phyloP scores from a whole-genome alignment of 495 filamentous ascomycete genomes.

The Talaromyces wortmannii region DNA sequence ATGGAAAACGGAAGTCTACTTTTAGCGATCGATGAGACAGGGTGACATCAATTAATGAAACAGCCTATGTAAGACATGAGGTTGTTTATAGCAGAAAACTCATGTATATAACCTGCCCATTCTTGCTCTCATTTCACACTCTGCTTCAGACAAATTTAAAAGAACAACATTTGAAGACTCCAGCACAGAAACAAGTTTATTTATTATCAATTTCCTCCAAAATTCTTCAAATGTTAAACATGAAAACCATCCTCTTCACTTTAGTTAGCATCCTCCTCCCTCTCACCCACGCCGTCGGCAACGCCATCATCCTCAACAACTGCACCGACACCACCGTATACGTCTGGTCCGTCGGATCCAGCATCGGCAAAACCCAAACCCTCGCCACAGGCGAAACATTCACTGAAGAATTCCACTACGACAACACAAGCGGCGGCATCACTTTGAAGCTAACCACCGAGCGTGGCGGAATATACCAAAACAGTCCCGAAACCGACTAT shows the following conservation, averaged over 20 bases:
- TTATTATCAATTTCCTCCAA: too few species aligned
- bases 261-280: constrained; percentile 3
- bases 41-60: too few species aligned
- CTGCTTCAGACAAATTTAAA: too few species aligned
- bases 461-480: constrained; percentile 40
- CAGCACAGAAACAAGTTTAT: too few species aligned
- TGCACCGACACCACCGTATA: constrained; percentile 38
- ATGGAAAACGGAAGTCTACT: too few species aligned
- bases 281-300: constrained; percentile 24
- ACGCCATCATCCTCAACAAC: constrained; percentile 43
- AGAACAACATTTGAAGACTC: too few species aligned
- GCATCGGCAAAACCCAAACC: constrained; percentile 21
- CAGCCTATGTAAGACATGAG: too few species aligned
- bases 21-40: too few species aligned
- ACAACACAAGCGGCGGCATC: constrained; percentile 41
- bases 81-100: too few species aligned
- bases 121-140: too few species aligned
- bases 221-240: too few species aligned
- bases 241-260: background rate
- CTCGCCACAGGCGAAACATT: constrained; percentile 17
- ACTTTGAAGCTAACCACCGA: constrained; percentile 47
- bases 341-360: constrained; percentile 47
- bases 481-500: constrained; percentile 43
- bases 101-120: too few species aligned
- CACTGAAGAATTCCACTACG: constrained; percentile 35